Conservation (phyloP, 2,329 filamentous ascomycete genomes). For the Sarocladium strictum region DNA sequence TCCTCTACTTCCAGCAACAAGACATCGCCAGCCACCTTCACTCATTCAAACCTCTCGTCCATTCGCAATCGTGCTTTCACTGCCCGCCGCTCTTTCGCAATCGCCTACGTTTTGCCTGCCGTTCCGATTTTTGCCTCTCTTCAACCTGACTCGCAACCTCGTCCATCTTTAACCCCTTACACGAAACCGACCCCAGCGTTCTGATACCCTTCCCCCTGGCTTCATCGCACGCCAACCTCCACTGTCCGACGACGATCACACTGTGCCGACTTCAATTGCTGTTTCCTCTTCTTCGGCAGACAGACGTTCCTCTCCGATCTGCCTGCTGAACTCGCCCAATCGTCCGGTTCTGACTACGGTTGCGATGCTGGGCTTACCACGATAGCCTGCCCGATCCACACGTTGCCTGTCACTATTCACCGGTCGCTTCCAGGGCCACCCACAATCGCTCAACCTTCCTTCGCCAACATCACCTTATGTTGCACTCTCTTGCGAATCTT, state of each 20-base stretch:
- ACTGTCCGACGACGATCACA: slow-evolving; percentile 9
- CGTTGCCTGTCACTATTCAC: background rate
- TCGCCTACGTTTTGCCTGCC: background rate
- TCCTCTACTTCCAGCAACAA: slow-evolving; percentile 6
- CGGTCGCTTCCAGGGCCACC: background rate
- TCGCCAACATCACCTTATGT: slow-evolving; percentile 1
- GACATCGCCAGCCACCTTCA: slow-evolving; percentile 9
- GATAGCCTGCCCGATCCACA: background rate
- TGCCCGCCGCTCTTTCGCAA: background rate
- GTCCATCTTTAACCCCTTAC: background rate
- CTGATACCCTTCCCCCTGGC: slow-evolving; percentile 5
- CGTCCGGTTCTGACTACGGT: background rate
- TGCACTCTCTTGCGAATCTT: slow-evolving; percentile 13
- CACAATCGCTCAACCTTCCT: background rate
- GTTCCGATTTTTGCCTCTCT: background rate
- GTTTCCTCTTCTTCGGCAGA: slow-evolving; percentile 2
- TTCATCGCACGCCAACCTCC: background rate
- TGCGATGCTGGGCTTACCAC: slow-evolving; percentile 2
- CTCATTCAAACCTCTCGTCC: background rate
- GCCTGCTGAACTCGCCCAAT: background rate
- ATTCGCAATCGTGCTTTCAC: background rate
- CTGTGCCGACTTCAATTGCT: slow-evolving; percentile 6
- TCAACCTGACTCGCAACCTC: background rate
- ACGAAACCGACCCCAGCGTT: slow-evolving; percentile 8
- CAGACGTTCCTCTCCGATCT: slow-evolving; percentile 1